These are phyloP conservation scores for Paecilomyces dactylethromorphus DNA, from an alignment of 2,329 filamentous ascomycete species.

Conservation along the genomic window DNA sequence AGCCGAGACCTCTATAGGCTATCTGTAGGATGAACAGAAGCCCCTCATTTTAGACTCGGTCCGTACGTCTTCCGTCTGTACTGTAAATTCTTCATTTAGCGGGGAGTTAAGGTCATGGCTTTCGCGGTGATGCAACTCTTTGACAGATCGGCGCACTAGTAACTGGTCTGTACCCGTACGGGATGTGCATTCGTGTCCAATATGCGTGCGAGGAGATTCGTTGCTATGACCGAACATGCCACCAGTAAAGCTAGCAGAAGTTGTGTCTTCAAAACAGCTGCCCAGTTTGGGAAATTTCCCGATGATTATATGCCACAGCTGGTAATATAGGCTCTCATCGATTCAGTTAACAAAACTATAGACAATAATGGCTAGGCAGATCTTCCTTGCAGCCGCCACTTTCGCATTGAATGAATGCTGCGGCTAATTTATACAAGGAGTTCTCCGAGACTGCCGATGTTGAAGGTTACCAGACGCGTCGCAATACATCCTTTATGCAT, in stretches of 20 bases:
- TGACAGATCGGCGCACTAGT: neutral
- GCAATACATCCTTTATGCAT: neutral
- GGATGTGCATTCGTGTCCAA: neutral
- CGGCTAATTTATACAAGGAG: neutral
- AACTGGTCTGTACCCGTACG: neutral
- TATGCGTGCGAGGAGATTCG: neutral
- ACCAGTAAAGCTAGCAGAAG: neutral
- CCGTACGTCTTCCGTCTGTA: neutral
- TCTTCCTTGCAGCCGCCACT: neutral
- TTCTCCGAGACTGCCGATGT: neutral
- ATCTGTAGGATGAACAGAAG: neutral
- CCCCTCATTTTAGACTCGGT: neutral
- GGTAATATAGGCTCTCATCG: neutral
- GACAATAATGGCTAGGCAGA: neutral
- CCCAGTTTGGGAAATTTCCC: neutral
- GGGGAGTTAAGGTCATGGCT: neutral
- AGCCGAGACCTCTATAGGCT: neutral
- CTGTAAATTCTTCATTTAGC: neutral
- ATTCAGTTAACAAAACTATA: neutral
- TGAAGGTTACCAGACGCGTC: neutral
- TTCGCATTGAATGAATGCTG: neutral
- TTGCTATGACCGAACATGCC: neutral
- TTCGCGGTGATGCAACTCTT: neutral
- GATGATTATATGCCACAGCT: neutral
- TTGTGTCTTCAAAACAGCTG: neutral